Conservation (phyloP, 305 asterid genomes). For the Coffea humblotiana region DNA sequence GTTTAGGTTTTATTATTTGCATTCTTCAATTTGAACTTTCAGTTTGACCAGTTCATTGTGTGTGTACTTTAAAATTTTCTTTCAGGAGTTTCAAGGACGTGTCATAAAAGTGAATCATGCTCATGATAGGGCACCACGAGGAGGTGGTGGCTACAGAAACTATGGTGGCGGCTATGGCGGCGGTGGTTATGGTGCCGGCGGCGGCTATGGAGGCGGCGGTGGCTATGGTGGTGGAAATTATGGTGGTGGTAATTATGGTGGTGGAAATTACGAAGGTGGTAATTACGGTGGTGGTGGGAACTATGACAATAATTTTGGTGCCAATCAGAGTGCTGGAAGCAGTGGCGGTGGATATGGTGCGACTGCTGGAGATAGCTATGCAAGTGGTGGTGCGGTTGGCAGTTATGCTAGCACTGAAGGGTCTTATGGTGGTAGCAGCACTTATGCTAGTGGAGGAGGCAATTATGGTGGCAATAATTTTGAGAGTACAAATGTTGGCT, state of each 20-base stretch:
- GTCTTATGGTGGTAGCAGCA: conserved; percentile 14
- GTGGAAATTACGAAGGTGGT: conserved; percentile 7
- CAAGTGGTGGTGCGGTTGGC: conserved; percentile 17
- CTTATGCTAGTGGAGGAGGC: conserved; percentile 5
- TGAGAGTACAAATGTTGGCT: neutral
- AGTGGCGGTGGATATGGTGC: conserved; percentile 9
- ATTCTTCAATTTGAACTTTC: neutral
- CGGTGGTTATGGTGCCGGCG: conserved; percentile 16
- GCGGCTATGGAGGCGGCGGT: conserved; percentile 28
- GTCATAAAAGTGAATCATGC: conserved; percentile 64
- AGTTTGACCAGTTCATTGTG: conserved; percentile 2
- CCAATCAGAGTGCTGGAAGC: neutral
- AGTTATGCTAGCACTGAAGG: conserved; percentile 5
- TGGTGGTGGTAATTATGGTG: conserved; percentile 23
- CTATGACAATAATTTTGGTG: conserved; percentile 12
- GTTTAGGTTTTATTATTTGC: neutral
- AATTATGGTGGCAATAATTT: conserved; percentile 19
- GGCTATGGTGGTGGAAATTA: conserved; percentile 24
- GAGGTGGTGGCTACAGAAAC: conserved; percentile 32
- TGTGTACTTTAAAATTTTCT: conserved; percentile 9
- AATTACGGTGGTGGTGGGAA: conserved; percentile 19
- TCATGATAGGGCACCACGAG: conserved; percentile 56
- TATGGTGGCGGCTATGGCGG: conserved; percentile 35
- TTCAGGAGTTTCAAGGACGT: conserved; percentile 85
- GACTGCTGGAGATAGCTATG: conserved; percentile 14